Evolutionary conservation across 805 yeast species (phyloP).

Genomic region (Saccharomycopsis javanensis): DNA sequence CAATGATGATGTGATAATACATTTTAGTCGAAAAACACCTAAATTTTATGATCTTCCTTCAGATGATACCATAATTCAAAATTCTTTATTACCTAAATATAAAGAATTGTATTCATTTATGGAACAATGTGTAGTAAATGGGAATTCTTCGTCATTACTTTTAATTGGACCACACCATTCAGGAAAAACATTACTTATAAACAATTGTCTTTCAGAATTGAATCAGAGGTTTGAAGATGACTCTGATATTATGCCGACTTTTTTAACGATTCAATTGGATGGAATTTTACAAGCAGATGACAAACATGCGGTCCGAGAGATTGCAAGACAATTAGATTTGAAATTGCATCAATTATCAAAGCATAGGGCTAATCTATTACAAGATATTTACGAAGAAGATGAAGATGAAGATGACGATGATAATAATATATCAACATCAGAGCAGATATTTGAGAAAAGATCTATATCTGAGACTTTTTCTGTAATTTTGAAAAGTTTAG

Average conservation of each 20-base stretch:
- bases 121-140: conserved; percentile 51
- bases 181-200: conserved; percentile 63
- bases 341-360: conserved; percentile 26
- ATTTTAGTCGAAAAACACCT: conserved; percentile 1
- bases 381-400: conserved; percentile 19
- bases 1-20: background rate
- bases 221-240: conserved; percentile 27
- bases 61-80: conserved; percentile 3
- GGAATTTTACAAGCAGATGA: conserved; percentile 73
- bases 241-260: conserved; percentile 32
- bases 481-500: conserved; percentile 45
- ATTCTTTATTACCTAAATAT: conserved; percentile 23
- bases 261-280: conserved; percentile 52
- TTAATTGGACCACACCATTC: conserved; percentile 71
- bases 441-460: conserved; percentile 35
- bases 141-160: conserved; percentile 75
- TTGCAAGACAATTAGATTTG: conserved; percentile 72
- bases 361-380: conserved; percentile 20
- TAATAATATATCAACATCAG: conserved; percentile 2
- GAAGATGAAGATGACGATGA: conserved; percentile 7
- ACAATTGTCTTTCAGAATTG: conserved; percentile 44
- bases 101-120: conserved; percentile 48
- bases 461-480: conserved; percentile 53
- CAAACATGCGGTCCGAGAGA: conserved; percentile 67
- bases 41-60: conserved; percentile 11